phyloP scores from a whole-genome alignment of 108 stramenopile genomes.

The Hondaea fermentalgiana region DNA sequence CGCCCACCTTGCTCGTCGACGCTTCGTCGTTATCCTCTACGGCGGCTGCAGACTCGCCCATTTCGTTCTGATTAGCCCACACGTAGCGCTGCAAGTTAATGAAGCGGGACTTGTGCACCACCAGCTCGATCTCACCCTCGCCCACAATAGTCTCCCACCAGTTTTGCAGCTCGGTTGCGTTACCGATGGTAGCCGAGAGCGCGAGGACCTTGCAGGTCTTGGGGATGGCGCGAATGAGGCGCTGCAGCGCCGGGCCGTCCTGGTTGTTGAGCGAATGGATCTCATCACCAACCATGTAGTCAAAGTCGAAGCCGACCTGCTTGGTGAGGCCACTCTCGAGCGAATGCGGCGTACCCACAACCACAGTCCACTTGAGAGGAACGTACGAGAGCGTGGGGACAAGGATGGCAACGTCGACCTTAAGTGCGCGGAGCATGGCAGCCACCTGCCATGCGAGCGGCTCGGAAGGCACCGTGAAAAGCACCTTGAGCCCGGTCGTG shows the following conservation, averaged over 20 bases:
- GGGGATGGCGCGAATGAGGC: constrained; percentile 74
- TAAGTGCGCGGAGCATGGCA: constrained; percentile 61
- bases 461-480: constrained; percentile 96
- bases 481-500: constrained; percentile 54
- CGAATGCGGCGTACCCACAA: constrained; percentile 92
- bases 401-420: constrained; percentile 77
- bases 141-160: constrained; percentile 84
- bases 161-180: constrained; percentile 76
- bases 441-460: constrained; percentile 99
- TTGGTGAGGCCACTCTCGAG: constrained; percentile 84
- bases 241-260: constrained; percentile 90
- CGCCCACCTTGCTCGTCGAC: neutral
- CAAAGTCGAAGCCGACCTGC: constrained; percentile 95
- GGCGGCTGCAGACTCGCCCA: constrained; percentile 43
- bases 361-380: constrained; percentile 62
- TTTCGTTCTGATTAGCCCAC: constrained; percentile 52
- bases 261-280: constrained; percentile 95
- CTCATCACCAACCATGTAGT: constrained; percentile 94
- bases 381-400: neutral
- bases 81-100: constrained; percentile 97
- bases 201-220: constrained; percentile 85
- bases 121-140: constrained; percentile 66
- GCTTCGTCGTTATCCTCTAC: constrained; percentile 55
- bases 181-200: constrained; percentile 96
- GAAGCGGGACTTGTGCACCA: constrained; percentile 83